These are phyloP conservation scores for Gautieria morchelliformis DNA, from an alignment of 768 basidiomycete genomes.

Conservation along the genomic window DNA sequence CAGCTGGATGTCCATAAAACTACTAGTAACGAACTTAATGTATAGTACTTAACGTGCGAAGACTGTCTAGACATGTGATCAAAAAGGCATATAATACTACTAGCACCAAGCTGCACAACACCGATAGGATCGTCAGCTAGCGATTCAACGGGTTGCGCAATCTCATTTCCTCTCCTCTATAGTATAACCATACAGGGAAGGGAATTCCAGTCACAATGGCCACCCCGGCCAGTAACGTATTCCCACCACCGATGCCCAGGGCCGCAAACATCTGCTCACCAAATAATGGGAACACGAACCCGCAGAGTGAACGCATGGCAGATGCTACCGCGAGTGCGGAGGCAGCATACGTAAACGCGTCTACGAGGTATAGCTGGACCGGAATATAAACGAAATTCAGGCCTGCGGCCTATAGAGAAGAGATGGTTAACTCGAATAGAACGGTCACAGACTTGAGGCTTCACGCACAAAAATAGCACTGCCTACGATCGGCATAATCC, in stretches of 20 bases:
- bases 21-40: no score
- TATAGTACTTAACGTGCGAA: no score
- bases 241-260: slow-evolving; percentile 13
- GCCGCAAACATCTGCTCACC: slow-evolving; percentile 13
- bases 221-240: slow-evolving; percentile 12
- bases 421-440: background rate
- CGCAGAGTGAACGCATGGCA: slow-evolving; percentile 14
- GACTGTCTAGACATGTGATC: no score
- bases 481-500: slow-evolving; percentile 14
- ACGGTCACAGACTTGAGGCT: background rate
- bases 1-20: no score
- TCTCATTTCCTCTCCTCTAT: slow-evolving; percentile 8
- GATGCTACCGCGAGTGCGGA: slow-evolving; percentile 10
- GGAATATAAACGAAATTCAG: slow-evolving; percentile 9
- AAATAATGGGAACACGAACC: slow-evolving; percentile 15
- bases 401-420: background rate
- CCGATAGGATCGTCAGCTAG: background rate
- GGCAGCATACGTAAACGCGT: slow-evolving; percentile 13
- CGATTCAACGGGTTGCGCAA: slow-evolving; percentile 8
- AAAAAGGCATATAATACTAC: no score
- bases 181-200: slow-evolving; percentile 14
- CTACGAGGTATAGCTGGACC: slow-evolving; percentile 12
- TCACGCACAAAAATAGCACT: slow-evolving; percentile 10
- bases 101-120: no score
- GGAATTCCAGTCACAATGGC: slow-evolving; percentile 14